Evolutionary conservation across 2,329 filamentous ascomycete species (phyloP).

Genomic region (Aspergillus ochraceus): DNA sequence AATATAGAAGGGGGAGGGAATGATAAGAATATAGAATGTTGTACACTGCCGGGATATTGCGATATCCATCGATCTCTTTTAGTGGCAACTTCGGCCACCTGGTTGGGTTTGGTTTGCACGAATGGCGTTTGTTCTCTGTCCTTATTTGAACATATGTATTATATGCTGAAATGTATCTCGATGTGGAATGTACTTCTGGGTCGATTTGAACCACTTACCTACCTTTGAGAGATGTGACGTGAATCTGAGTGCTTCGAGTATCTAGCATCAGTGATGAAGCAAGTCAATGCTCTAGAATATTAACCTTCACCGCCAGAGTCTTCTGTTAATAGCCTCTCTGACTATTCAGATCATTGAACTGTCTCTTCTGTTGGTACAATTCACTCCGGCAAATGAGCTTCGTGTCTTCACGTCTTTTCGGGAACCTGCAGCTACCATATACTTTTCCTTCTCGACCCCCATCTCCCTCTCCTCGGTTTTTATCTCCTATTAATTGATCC

Average conservation of each 20-base stretch:
- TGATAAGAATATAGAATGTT: conserved; percentile 8
- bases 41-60: not conserved
- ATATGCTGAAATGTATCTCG: conserved; percentile 8
- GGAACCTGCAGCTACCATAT: conserved; percentile 9
- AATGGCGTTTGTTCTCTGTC: conserved; percentile 27
- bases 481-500: not conserved
- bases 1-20: not conserved
- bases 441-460: not conserved
- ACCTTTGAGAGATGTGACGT: not conserved
- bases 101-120: conserved; percentile 15
- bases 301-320: not conserved
- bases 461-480: no score
- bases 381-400: not conserved
- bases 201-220: not conserved
- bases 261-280: not conserved
- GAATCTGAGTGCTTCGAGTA: not conserved
- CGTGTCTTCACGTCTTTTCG: not conserved
- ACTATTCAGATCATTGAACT: not conserved
- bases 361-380: not conserved
- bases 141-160: conserved; percentile 14
- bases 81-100: conserved; percentile 18
- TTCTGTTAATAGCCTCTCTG: not conserved
- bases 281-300: not conserved
- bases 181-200: not conserved
- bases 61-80: not conserved